Conservation (phyloP, 176 grass and related monocot species). For the Oryza longistaminata region DNA sequence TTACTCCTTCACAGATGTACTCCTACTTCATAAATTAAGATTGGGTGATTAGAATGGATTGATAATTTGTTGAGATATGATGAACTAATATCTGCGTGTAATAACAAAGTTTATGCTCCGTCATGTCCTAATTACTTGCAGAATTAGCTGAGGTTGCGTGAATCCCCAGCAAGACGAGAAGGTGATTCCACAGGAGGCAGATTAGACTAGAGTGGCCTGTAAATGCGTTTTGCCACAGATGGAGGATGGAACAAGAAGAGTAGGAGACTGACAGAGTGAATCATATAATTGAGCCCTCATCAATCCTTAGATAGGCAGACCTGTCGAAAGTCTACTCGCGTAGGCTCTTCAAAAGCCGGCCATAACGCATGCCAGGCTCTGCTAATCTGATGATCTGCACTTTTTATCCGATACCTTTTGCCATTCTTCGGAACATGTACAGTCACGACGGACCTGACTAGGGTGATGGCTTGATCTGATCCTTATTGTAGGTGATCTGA, state of each 20-base stretch:
- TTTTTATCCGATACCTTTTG: background rate
- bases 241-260: background rate
- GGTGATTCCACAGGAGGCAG: background rate
- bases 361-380: background rate
- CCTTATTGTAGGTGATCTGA: background rate
- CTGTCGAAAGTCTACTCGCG: conserved; percentile 8
- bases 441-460: background rate
- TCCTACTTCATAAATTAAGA: no score
- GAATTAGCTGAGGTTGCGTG: background rate
- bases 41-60: no score
- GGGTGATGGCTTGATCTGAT: background rate
- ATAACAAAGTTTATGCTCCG: no score
- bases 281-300: background rate
- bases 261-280: no score
- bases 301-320: background rate
- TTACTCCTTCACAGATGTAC: no score
- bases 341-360: background rate
- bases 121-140: no score
- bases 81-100: no score
- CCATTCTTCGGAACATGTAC: background rate
- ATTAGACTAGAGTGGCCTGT: no score
- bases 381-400: background rate
- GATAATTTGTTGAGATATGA: no score
- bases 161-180: background rate
- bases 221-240: background rate